A percentile compares a stretch with the other conserved stretches of the same genome.
phyloP scores from a whole-genome alignment of 2,329 filamentous ascomycete species.

The Ophiostoma piceae region DNA sequence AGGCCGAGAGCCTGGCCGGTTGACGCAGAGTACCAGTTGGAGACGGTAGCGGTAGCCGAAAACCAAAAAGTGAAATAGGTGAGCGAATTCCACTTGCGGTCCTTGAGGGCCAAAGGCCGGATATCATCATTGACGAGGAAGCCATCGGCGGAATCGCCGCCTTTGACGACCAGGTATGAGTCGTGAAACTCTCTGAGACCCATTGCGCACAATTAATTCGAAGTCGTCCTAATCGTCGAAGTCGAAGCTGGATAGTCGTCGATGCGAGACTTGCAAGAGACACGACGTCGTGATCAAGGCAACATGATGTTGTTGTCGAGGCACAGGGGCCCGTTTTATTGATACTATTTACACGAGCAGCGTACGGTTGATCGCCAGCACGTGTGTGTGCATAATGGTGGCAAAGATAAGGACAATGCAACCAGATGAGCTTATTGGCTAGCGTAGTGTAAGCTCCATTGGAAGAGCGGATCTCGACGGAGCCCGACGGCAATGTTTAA shows the following conservation, averaged over 20 bases:
- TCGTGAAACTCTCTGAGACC: constrained; percentile 4
- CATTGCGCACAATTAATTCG: not conserved
- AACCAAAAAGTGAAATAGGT: constrained; percentile 43
- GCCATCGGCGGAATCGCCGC: not conserved
- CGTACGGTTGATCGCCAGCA: not conserved
- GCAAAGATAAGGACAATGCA: constrained; percentile 9
- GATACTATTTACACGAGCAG: constrained; percentile 4
- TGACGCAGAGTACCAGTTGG: constrained; percentile 35
- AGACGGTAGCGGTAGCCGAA: constrained; percentile 37
- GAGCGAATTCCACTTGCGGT: constrained; percentile 39
- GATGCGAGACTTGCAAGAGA: constrained; percentile 1
- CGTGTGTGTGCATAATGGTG: not conserved
- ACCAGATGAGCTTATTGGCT: not conserved
- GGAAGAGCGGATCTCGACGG: not conserved
- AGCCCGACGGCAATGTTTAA: constrained; percentile 4
- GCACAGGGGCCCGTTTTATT: not conserved
- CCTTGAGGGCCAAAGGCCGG: constrained; percentile 22
- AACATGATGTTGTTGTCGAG: not conserved
- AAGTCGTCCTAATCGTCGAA: not conserved
- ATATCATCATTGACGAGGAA: constrained; percentile 16
- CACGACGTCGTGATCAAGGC: not conserved
- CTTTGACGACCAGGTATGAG: constrained; percentile 11
- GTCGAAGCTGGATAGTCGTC: not conserved
- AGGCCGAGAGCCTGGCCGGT: constrained; percentile 41
- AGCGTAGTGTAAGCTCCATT: not conserved